Evolutionary conservation across 768 basidiomycete species (phyloP), one percentile per base, ranked within the genome.

Genomic region (Cyclocybe aegerita): DNA sequence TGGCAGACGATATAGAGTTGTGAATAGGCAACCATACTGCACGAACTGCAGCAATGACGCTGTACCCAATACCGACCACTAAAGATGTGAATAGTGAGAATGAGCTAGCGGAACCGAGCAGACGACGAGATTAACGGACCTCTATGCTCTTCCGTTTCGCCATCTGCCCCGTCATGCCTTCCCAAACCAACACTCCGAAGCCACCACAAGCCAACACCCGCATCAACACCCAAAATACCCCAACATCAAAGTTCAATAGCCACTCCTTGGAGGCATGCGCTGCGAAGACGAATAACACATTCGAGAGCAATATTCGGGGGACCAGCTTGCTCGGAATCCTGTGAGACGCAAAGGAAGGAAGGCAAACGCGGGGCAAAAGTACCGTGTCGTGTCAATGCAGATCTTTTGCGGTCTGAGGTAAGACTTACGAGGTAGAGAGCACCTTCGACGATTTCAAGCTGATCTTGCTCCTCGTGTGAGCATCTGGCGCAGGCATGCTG

Each of bases 191-290:
- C 38, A 81, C 76, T 14, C 80, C 83, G 46, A 88, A 59, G n/a
- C 80, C 85, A n/a, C 82, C 86, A 56, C 83, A 81, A 3, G 85
- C 86, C 46, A 91, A 71, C 43, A 89, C 76, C 54, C 87, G 73
- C 71, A 90, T 83, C 32, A 86, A 73, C 10, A 89, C 73, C 90
- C 88, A 91, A 60, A 90, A 85, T 7, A 86, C 78, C 6, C 85
- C 84, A 15, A 85, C 79, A 63, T 88, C 84, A 35, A 78, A 77
- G 12, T 80, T 72, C 41, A 91, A 67, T 6, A 90, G 66, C 71
- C 81, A 80, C 58, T 83, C 85, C 68, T 87, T 88, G 43, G 80
- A 75, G 5, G 81, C 76, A 65, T 83, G 78, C 33, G 86, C 67
- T 4, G 83, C 75, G 14, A 83, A 65, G 32, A 85, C 85, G 50